A percentile compares a stretch with the other conserved stretches of the same genome.
Evolutionary conservation across 345 rosid genomes (phyloP).

Genomic region (Citrus glauca): DNA sequence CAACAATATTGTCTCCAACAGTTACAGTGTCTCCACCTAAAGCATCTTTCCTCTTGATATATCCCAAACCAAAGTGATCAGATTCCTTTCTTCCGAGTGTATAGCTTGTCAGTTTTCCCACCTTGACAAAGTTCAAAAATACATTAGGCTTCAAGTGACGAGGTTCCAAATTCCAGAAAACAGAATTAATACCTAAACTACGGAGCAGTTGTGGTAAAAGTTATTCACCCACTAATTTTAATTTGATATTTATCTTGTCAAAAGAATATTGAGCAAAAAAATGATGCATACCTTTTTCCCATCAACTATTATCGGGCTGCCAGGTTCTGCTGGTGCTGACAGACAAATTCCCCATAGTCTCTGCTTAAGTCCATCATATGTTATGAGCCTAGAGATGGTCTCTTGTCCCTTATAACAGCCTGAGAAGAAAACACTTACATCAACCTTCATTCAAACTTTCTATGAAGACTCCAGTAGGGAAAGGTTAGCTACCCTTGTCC

Average conservation of each 20-base stretch:
- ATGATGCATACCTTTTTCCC: slow-evolving; percentile 56
- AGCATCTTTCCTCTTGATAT: slow-evolving; percentile 59
- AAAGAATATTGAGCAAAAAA: background rate
- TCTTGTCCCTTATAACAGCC: slow-evolving; percentile 97
- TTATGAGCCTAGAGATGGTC: slow-evolving; percentile 77
- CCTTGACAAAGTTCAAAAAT: slow-evolving; percentile 30
- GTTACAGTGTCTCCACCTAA: slow-evolving; percentile 45
- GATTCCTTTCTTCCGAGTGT: slow-evolving; percentile 42
- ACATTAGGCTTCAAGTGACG: background rate
- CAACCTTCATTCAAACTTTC: slow-evolving; percentile 2
- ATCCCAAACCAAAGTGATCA: slow-evolving; percentile 65
- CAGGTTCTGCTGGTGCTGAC: slow-evolving; percentile 74
- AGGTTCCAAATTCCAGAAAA: background rate
- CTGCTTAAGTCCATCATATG: slow-evolving; percentile 86
- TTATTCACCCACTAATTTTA: background rate
- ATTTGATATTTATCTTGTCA: background rate
- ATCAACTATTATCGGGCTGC: slow-evolving; percentile 52
- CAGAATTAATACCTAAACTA: background rate
- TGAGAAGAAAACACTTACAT: slow-evolving; percentile 20
- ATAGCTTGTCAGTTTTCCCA: slow-evolving; percentile 80
- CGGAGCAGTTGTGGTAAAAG: background rate
- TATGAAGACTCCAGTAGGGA: slow-evolving; percentile 1
- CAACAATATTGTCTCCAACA: slow-evolving; percentile 55
- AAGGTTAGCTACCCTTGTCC: slow-evolving; percentile 60
- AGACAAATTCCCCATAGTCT: slow-evolving; percentile 68